Evolutionary conservation across 345 rosid species (phyloP).

Genomic region (Moricandia moricandioides): DNA sequence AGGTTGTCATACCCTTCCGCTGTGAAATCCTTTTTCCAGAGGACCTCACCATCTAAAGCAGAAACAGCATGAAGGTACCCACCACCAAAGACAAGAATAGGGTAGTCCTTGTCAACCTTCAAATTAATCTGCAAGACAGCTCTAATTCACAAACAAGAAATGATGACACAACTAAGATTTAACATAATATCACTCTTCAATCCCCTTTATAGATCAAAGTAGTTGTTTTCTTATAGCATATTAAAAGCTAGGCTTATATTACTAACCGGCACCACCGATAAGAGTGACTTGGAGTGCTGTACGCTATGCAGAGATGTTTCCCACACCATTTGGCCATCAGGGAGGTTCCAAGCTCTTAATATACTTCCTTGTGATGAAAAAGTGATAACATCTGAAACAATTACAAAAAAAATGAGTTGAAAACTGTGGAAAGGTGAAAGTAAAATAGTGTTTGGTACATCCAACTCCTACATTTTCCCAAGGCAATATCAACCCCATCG

Average conservation of each 20-base stretch:
- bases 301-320: constrained; percentile 65
- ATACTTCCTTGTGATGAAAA: constrained; percentile 78
- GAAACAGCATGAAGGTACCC: constrained; percentile 86
- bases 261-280: constrained; percentile 69
- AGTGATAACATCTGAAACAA: constrained; percentile 71
- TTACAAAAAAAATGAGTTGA: neutral
- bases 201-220: no score
- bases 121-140: constrained; percentile 51
- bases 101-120: constrained; percentile 66
- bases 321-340: constrained; percentile 99
- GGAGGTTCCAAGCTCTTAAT: constrained; percentile 97
- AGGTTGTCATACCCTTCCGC: constrained; percentile 61
- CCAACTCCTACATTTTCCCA: constrained; percentile 70
- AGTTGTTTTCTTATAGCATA: no score
- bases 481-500: constrained; percentile 71
- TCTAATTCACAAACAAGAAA: constrained; percentile 7
- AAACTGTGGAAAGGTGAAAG: neutral
- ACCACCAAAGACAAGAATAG: constrained; percentile 56
- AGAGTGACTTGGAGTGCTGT: constrained; percentile 55
- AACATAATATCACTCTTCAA: no score
- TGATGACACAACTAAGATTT: neutral
- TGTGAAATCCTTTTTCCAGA: constrained; percentile 82
- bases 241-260: neutral
- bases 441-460: neutral
- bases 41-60: constrained; percentile 74